phyloP scores from a whole-genome alignment of 495 filamentous ascomycete species.

The Hypoxylon trugodes region DNA sequence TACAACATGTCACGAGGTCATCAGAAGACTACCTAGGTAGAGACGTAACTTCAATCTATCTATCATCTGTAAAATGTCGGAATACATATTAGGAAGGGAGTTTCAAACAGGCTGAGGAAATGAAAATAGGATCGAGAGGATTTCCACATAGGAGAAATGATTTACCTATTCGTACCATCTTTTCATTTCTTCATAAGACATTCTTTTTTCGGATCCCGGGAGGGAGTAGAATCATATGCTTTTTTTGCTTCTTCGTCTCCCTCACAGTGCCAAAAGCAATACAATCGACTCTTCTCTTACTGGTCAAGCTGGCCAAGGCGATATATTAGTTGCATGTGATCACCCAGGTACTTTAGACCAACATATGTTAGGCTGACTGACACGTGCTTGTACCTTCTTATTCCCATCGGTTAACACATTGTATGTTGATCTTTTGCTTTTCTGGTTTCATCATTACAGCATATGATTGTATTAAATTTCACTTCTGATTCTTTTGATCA shows the following conservation, averaged over 20 bases:
- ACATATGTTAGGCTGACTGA: slow-evolving; percentile 29
- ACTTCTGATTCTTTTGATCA: neutral
- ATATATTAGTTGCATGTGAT: slow-evolving; percentile 41
- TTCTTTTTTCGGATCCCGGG: slow-evolving; percentile 22
- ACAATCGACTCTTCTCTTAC: slow-evolving; percentile 22
- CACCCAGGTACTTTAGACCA: slow-evolving; percentile 27
- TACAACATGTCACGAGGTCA: neutral
- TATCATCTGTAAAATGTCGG: neutral
- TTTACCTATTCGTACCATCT: slow-evolving; percentile 21
- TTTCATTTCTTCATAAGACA: neutral
- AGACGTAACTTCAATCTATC: too few species aligned
- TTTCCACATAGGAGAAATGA: slow-evolving; percentile 9
- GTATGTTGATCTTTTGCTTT: slow-evolving; percentile 21
- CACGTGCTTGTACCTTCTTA: slow-evolving; percentile 40
- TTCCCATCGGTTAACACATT: slow-evolving; percentile 19
- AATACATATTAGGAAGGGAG: slow-evolving; percentile 2
- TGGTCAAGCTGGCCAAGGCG: slow-evolving; percentile 28
- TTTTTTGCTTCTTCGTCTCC: slow-evolving; percentile 20
- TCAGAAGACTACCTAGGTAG: neutral
- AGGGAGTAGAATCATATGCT: slow-evolving; percentile 33
- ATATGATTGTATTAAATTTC: slow-evolving; percentile 16
- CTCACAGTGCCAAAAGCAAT: slow-evolving; percentile 31
- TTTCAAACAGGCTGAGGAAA: slow-evolving; percentile 3
- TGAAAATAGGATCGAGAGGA: neutral
- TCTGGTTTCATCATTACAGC: slow-evolving; percentile 16